These are phyloP conservation scores for Pythium aphanidermatum DNA, from an alignment of 352 stramenopile genomes.

Conservation along the genomic window DNA sequence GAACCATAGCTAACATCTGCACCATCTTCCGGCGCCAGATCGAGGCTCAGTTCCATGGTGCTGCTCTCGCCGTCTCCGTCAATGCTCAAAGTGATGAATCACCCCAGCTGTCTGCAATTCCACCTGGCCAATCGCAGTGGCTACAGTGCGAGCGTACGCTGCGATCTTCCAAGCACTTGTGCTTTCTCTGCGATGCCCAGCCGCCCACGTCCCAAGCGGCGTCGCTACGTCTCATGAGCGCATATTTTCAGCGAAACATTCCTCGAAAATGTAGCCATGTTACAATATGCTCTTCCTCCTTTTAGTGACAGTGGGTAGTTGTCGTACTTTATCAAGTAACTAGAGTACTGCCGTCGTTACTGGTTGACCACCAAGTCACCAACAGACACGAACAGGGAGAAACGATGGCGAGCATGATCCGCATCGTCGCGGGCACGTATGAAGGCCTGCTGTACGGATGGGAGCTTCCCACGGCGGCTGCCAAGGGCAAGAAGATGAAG, in stretches of 20 bases:
- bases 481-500: slow-evolving; percentile 55
- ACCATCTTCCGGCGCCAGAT: slow-evolving; percentile 26
- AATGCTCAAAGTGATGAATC: too few relatives aligned
- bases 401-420: slow-evolving; percentile 41
- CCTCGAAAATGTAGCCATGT: slow-evolving; percentile 18
- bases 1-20: slow-evolving; percentile 10
- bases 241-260: neutral
- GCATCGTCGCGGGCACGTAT: slow-evolving; percentile 81
- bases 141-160: too few relatives aligned
- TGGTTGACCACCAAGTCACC: slow-evolving; percentile 18
- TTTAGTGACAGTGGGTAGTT: slow-evolving; percentile 1
- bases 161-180: too few relatives aligned
- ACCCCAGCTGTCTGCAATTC: too few relatives aligned
- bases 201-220: too few relatives aligned
- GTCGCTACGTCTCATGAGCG: too few relatives aligned
- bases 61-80: neutral
- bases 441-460: slow-evolving; percentile 84
- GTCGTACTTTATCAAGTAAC: slow-evolving; percentile 15
- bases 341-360: slow-evolving; percentile 11
- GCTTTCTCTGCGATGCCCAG: too few relatives aligned
- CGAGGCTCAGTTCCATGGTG: slow-evolving; percentile 39
- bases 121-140: too few relatives aligned
- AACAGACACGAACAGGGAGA: slow-evolving; percentile 11
- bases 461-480: slow-evolving; percentile 37
- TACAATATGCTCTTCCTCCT: neutral